A percentile compares a stretch with the other conserved stretches of the same genome.
Evolutionary conservation across 345 rosid genomes (phyloP).

Genomic region (Gossypium thurberi): DNA sequence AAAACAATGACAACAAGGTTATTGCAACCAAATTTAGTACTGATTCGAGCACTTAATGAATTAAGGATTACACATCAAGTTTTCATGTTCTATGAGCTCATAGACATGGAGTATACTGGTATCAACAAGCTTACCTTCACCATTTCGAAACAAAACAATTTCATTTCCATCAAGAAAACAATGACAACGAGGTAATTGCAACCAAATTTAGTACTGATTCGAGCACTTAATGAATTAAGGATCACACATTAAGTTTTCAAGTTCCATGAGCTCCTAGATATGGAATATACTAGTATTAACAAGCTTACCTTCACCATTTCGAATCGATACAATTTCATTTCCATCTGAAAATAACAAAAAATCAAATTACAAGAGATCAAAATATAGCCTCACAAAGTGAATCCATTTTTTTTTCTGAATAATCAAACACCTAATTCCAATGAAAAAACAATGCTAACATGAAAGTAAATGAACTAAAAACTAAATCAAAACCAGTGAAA

Average conservation of each 20-base stretch:
- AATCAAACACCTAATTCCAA: neutral
- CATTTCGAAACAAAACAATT: too few species aligned
- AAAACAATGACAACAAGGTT: constrained; percentile 2
- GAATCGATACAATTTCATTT: constrained; percentile 52
- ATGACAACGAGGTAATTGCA: constrained; percentile 4
- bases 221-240: neutral
- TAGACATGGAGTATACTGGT: neutral
- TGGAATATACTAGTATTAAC: neutral
- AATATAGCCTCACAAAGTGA: neutral
- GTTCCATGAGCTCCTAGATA: neutral
- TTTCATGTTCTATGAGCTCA: too few species aligned
- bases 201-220: neutral
- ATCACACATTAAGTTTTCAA: neutral
- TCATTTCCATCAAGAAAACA: neutral
- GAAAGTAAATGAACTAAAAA: neutral
- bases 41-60: neutral
- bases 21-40: neutral
- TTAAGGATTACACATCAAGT: neutral
- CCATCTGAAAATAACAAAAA: constrained; percentile 46
- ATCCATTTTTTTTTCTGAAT: neutral
- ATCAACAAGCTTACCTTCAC: too few species aligned
- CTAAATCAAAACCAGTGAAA: constrained; percentile 1
- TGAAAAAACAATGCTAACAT: neutral
- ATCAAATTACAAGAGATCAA: constrained; percentile 11
- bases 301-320: constrained; percentile 43